Base-by-base conservation (phyloP, 208 protist genomes). In the Phytomonas sp. region DNA sequence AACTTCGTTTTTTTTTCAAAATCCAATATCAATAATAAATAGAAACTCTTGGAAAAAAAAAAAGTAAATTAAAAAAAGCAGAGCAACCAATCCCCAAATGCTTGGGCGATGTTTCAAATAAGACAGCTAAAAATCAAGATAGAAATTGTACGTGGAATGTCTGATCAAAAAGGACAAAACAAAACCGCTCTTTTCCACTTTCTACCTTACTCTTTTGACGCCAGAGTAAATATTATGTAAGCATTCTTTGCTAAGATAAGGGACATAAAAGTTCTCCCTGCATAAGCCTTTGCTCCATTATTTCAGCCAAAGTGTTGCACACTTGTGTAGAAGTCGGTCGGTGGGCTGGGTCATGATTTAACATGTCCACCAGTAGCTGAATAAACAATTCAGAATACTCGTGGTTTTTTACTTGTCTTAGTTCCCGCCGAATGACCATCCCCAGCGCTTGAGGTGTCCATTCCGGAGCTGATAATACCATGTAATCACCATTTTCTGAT, bases 351-450 rank as follows among this genome's bases (percentile, higher is more conserved):
- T 84, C 56, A 63, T 83, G 85, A 2, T 59, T 63, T 16, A 95
- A 78, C 89, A 95, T 95, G 31, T 78, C 63, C 59, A 85, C 79
- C 12, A 93, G 73, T 5, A 95, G 72, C 23, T 76, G 60, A 36
- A 87, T 81, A 23, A 95, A 73, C 31, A 73, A 66, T n/a, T 84
- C 71, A 23, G 81, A 87, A 76, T 95, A 91, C 36, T 37, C 76
- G 73, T 82, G 83, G 31, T 33, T 29, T 11, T 71, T 71, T 19
- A 80, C 70, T 4, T 69, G 33, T 7, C 66, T 52, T 10, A 95
- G 80, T 11, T 79, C 81, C 10, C 72, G 75, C 26, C 74, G 67
- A 60, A 93, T 76, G 16, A 86, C 89, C 5, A 63, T 60, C 70
- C 79, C 74, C 16, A 94, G 70, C 0, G 79, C 73, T 0, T 33